These are phyloP conservation scores for Linnemannia zychae DNA, from an alignment of 192 early-diverging fungal species.

Conservation along the genomic window DNA sequence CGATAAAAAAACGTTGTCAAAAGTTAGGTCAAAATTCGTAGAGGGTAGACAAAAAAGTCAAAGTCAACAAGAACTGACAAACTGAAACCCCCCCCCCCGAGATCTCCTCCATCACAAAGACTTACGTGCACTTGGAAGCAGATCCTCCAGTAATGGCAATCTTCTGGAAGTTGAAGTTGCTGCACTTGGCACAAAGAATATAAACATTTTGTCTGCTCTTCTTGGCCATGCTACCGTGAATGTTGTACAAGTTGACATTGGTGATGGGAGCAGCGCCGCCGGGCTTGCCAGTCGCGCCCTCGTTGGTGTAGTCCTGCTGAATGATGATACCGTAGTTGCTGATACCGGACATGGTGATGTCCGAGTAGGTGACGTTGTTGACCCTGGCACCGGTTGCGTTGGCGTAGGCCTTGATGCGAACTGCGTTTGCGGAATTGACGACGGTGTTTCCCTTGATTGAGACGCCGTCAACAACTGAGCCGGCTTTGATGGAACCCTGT, in stretches of 20 bases:
- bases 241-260: slow-evolving; percentile 54
- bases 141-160: slow-evolving; percentile 38
- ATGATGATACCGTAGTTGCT: slow-evolving; percentile 57
- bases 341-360: slow-evolving; percentile 55
- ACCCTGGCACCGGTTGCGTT: slow-evolving; percentile 59
- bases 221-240: slow-evolving; percentile 53
- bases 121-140: slow-evolving; percentile 36
- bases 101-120: no score
- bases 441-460: slow-evolving; percentile 42
- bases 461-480: slow-evolving; percentile 55
- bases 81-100: not conserved
- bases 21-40: slow-evolving; percentile 19
- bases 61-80: not conserved
- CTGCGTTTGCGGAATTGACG: slow-evolving; percentile 54
- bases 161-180: slow-evolving; percentile 53
- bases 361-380: slow-evolving; percentile 59
- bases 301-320: slow-evolving; percentile 63
- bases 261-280: slow-evolving; percentile 57
- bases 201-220: slow-evolving; percentile 25
- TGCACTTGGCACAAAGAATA: slow-evolving; percentile 55
- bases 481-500: slow-evolving; percentile 56
- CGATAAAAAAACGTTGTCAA: slow-evolving; percentile 1
- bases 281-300: slow-evolving; percentile 46
- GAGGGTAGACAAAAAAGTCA: not conserved
- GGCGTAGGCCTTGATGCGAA: slow-evolving; percentile 66